phyloP scores from a whole-genome alignment of 495 filamentous ascomycete species.

The Neurospora africana region DNA sequence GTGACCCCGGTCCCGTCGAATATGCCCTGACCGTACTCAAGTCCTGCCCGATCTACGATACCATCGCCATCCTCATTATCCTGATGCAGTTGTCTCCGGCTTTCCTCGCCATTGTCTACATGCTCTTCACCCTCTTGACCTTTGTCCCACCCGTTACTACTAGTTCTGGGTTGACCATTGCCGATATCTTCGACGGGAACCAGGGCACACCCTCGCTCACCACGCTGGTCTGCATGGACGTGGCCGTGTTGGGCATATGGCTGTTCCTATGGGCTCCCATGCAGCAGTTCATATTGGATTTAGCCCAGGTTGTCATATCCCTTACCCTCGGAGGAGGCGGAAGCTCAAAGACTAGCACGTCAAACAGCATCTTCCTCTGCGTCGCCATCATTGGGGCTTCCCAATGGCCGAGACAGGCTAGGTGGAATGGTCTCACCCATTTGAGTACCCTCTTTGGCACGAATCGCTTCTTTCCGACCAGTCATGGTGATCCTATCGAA shows the following conservation, averaged over 20 bases:
- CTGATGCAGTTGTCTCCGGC: slow-evolving; percentile 92
- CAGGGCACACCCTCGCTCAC: slow-evolving; percentile 60
- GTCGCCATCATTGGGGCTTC: slow-evolving; percentile 70
- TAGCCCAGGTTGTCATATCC: slow-evolving; percentile 95
- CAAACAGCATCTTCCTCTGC: slow-evolving; percentile 65
- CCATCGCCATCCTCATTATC: slow-evolving; percentile 95
- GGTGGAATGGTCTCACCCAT: slow-evolving; percentile 32
- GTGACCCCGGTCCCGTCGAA: slow-evolving; percentile 54
- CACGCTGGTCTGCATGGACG: slow-evolving; percentile 73
- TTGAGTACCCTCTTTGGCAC: slow-evolving; percentile 31
- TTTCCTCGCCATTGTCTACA: slow-evolving; percentile 80
- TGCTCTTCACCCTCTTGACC: slow-evolving; percentile 85
- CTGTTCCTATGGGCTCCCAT: slow-evolving; percentile 81
- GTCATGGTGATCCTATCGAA: slow-evolving; percentile 33
- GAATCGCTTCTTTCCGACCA: slow-evolving; percentile 27
- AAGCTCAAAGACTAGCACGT: slow-evolving; percentile 60
- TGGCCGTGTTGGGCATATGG: slow-evolving; percentile 73
- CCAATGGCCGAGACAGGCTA: slow-evolving; percentile 49
- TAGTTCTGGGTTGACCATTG: slow-evolving; percentile 41
- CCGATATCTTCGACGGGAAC: slow-evolving; percentile 42
- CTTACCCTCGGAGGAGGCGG: slow-evolving; percentile 84
- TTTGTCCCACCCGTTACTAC: slow-evolving; percentile 71
- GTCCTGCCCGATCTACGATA: slow-evolving; percentile 87
- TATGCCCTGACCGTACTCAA: slow-evolving; percentile 75
- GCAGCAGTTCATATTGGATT: slow-evolving; percentile 79